These are phyloP conservation scores for Tylopilus rubrobrunneus DNA, from an alignment of 768 basidiomycete genomes.

Conservation along the genomic window DNA sequence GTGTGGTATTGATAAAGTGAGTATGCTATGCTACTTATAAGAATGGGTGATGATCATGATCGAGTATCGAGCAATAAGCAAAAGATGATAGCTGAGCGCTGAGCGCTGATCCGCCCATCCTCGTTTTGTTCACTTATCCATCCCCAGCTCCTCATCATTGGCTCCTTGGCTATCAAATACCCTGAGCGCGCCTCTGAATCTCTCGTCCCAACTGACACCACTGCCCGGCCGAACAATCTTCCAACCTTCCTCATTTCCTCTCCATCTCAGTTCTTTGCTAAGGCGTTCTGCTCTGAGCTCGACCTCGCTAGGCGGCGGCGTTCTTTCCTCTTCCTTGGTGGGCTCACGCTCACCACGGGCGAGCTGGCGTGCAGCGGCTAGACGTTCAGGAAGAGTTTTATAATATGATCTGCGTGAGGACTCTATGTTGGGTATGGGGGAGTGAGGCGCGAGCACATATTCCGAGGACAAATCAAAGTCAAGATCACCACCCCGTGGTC, in stretches of 20 bases:
- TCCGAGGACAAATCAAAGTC: conserved; percentile 73
- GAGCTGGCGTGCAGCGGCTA: conserved; percentile 72
- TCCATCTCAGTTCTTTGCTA: conserved; percentile 88
- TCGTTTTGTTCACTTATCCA: background rate
- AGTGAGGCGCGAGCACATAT: conserved; percentile 61
- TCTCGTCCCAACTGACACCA: conserved; percentile 72
- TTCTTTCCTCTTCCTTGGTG: conserved; percentile 76
- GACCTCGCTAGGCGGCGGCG: conserved; percentile 84
- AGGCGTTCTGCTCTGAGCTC: conserved; percentile 84
- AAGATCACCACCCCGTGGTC: conserved; percentile 49
- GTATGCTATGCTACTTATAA: background rate
- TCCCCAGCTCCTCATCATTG: background rate
- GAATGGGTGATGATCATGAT: too few relatives aligned
- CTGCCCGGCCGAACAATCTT: conserved; percentile 62
- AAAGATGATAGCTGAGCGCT: background rate
- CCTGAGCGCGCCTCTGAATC: conserved; percentile 56
- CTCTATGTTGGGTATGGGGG: conserved; percentile 55
- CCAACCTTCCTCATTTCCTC: conserved; percentile 76
- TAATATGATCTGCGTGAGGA: conserved; percentile 78
- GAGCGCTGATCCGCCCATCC: too few relatives aligned
- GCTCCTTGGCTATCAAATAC: conserved; percentile 51
- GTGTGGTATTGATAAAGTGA: background rate
- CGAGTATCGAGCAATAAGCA: background rate
- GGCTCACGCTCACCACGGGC: conserved; percentile 71
- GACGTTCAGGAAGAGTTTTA: conserved; percentile 57